These are phyloP conservation scores for Tolypocladium ovalisporum DNA, from an alignment of 2,329 filamentous ascomycete species.

Conservation along the genomic window DNA sequence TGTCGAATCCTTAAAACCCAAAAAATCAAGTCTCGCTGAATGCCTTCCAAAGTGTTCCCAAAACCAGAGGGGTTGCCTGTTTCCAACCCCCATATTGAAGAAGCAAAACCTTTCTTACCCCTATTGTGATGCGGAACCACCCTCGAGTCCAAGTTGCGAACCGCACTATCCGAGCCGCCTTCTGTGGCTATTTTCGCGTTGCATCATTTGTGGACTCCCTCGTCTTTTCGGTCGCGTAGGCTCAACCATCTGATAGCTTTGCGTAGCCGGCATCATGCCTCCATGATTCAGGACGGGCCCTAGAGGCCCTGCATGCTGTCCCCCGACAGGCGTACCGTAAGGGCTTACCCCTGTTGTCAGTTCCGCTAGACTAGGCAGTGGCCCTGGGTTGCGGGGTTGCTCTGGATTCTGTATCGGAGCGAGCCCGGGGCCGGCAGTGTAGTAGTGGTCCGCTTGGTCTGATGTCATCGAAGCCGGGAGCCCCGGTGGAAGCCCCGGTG, in stretches of 20 bases:
- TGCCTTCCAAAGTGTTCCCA: not conserved
- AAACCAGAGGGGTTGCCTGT: not conserved
- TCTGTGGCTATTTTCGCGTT: constrained; percentile 34
- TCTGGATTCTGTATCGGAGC: constrained; percentile 41
- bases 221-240: constrained; percentile 37
- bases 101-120: not conserved
- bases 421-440: constrained; percentile 29
- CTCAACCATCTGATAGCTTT: constrained; percentile 24
- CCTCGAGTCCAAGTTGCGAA: not conserved
- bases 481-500: constrained; percentile 7
- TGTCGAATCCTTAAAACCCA: not conserved
- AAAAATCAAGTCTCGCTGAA: not conserved
- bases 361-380: constrained; percentile 51
- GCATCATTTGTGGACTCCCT: constrained; percentile 35
- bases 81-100: not conserved
- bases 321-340: constrained; percentile 38
- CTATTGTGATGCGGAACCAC: not conserved
- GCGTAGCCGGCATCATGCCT: constrained; percentile 21
- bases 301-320: constrained; percentile 19
- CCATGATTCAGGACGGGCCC: constrained; percentile 24
- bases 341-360: constrained; percentile 53
- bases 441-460: constrained; percentile 19
- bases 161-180: constrained; percentile 18
- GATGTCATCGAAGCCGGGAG: constrained; percentile 15
- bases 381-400: constrained; percentile 26